Evolutionary conservation across 2,329 filamentous ascomycete species (phyloP), one percentile per base, ranked within the genome.

Genomic region (Calonectria henricotiae): DNA sequence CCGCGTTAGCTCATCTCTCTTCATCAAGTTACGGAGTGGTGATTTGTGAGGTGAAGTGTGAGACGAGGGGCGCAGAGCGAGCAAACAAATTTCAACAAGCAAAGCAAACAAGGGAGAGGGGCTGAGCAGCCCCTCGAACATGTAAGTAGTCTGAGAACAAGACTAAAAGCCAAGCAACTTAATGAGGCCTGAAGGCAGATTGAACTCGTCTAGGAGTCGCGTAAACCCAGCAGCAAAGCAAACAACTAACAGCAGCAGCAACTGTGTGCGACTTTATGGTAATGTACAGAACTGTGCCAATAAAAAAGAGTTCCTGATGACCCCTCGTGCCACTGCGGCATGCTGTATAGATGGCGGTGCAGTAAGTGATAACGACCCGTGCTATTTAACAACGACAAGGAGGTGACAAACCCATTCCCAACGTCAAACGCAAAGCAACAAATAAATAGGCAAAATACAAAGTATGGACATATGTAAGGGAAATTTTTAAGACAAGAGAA

Each of bases 261-360:
- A 83, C 76, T 82, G 82, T 80, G 78, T 78, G 83, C 82, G 81
- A 84, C 84, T 84, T 81, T 78, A 85, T 82, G 80, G 83, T 89
- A 89, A 87, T 88, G 85, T 89, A 89, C 87, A 89, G 83, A 83
- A 85, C 82, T 83, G 82, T 81, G 79, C 74, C 78, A 79, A 79
- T 75, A 74, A 79, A 78, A 76, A 75, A 78, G 77, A 78, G 77
- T 78, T 77, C 76, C 76, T 82, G 79, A 78, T 82, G 82, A 83
- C 82, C 83, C 82, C 75, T 77, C 74, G 74, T 76, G 76, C 78
- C 78, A 76, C 73, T 77, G 71, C 74, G 75, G 77, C 75, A 78
- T 79, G 75, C 70, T 79, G 78, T 78, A 68, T 74, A 71, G 72
- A 72, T 55, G 65, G 66, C 72, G 69, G 71, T 77, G 77, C 72